These are phyloP conservation scores for Wallacemonas sp. DNA, from an alignment of 208 protist genomes.

Conservation along the genomic window DNA sequence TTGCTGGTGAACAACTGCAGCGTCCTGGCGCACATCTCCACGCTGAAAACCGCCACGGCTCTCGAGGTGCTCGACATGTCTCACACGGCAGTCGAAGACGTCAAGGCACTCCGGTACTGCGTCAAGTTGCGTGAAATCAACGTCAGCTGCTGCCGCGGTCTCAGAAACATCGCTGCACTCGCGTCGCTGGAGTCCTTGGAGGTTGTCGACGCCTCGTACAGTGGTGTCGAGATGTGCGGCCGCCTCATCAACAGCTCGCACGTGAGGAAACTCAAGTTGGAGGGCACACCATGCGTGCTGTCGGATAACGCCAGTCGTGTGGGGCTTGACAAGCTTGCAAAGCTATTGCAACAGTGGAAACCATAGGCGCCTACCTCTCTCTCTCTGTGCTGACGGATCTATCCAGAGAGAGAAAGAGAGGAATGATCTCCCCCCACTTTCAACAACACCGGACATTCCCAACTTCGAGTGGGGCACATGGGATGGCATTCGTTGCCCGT, in stretches of 20 bases:
- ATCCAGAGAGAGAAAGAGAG: too few relatives aligned
- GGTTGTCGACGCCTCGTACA: neutral
- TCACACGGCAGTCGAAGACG: neutral
- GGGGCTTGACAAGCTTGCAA: too few relatives aligned
- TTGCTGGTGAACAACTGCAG: too few relatives aligned
- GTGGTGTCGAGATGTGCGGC: neutral
- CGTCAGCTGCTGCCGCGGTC: neutral
- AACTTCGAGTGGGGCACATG: too few relatives aligned
- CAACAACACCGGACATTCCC: too few relatives aligned
- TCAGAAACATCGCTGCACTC: neutral
- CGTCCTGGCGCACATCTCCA: neutral
- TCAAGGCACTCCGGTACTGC: neutral
- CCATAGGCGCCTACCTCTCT: too few relatives aligned
- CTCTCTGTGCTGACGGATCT: too few relatives aligned
- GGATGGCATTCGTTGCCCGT: too few relatives aligned
- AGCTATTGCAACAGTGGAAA: too few relatives aligned
- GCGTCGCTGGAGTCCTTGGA: neutral
- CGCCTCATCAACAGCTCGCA: neutral
- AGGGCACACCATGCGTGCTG: neutral
- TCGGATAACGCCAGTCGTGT: too few relatives aligned
- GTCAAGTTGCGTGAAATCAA: neutral
- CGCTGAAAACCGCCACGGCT: neutral
- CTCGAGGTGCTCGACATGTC: constrained; percentile 18
- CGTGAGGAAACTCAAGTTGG: neutral
- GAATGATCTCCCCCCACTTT: too few relatives aligned